Base-by-base conservation (phyloP, 352 stramenopile species). In the Globisporangium cystogenes region DNA sequence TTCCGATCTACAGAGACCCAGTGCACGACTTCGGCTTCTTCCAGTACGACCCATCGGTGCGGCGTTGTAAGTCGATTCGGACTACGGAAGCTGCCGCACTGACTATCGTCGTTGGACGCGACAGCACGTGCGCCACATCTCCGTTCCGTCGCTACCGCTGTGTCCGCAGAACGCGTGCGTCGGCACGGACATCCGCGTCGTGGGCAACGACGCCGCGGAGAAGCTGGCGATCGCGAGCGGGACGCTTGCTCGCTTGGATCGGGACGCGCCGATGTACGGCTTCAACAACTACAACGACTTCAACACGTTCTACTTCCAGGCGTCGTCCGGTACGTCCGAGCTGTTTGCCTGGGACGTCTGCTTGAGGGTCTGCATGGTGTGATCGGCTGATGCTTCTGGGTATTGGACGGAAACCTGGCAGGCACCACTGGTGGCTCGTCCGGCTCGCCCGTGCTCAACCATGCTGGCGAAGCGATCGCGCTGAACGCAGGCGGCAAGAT, bases 21-120 rank as follows among this genome's bases (percentile, higher is more conserved):
- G 82, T 98, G 16, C 91, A 98, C 62, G 91, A 98, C 66, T 98
- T 97, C 75, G 90, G 86, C 21, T 96, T 97, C 26, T 94, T 94
- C 65, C 76, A 91, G 53, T 98, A 96, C 55, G 78, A 96, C 36
- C 87, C 87, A 23, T 64, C 62, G 57, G 82, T 92, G 65, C 55
- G 63, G 18, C 16, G 26, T 15, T 36, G 31, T 7, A 8, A 7
- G 4, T 33, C 44, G 26, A 29, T 27, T 31, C n/a, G 6, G 16
- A 21, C 15, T 36, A 27, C 11, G 23, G 16, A 5, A 16, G 37
- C 12, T 47, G 0, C 52, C 27, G 7, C 37, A 12, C 31, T 51
- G 40, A 16, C 36, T 35, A 14, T 24, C 20, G 6, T 40, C 6
- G 27, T 43, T 21, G 6, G 16, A 8, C n/a, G 16, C 6, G 16